Evolutionary conservation across 129 eudicot genomes (phyloP), one percentile per base, ranked within the genome.

Genomic region (Lactuca saligna): DNA sequence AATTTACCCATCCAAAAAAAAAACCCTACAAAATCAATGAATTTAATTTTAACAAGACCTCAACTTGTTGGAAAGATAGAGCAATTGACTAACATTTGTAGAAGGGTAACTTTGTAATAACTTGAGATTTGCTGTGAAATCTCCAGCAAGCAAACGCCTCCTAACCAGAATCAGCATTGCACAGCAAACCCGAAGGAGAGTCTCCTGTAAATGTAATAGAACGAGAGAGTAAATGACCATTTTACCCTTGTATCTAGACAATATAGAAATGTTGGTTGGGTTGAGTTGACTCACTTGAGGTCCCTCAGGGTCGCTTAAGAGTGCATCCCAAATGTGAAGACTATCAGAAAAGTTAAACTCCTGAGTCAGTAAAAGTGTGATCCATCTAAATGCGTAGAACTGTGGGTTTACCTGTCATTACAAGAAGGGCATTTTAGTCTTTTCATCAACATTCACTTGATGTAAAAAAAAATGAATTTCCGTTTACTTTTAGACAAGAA

Each of bases 351-450:
- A 76, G 57, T 67, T 73, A 48, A 85, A 85, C 54, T 85, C 91
- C 71, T 79, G 91, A 59, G 91, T 85, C 54, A 85, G 74, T n/a
- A 85, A 78, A 54, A 85, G 75, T 61, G 90, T 85, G 64, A 82
- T 82, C 90, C 90, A 85, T 73, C 90, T 76, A 71, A 85, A 85
- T 20, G 82, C 91, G 70, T 82, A 85, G 74, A 85, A 79, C 57
- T 85, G 87, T 4, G 85, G 87, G 62, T 79, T 79, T 25, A 85
- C 91, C 91, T 82, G 85, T 63, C 20, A 54, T 62, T 35, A 60
- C 34, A 49, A 65, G 29, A 49, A 65, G 29, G 66, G 54, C 16
- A 77, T 56, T 63, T 61, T 55, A 35, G 77, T 65, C 17, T 37
- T 63, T 39, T 15, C 11, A 71, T 9, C 16, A 1, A 66, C 20